A percentile compares a stretch with the other conserved stretches of the same genome.
These are phyloP conservation scores for Zangia roseola DNA, from an alignment of 768 basidiomycete genomes.

Conservation along the genomic window DNA sequence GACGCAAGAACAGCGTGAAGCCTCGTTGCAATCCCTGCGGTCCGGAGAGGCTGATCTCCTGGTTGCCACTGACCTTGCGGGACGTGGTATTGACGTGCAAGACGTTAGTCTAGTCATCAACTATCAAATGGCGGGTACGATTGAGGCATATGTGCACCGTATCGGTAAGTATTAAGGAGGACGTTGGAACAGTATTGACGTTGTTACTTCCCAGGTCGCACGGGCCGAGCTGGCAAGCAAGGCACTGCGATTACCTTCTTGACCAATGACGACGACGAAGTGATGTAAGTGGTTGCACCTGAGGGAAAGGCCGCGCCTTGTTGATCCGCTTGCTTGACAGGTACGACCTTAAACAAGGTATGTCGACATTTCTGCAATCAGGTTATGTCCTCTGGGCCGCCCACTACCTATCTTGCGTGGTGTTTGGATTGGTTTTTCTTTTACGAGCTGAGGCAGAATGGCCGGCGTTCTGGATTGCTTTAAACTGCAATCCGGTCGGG, in stretches of 20 bases:
- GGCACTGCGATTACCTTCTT: conserved; percentile 95
- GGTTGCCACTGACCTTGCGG: conserved; percentile 96
- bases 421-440: background rate
- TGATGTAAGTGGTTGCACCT: conserved; percentile 66
- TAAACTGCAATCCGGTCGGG: conserved; percentile 3
- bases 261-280: conserved; percentile 93
- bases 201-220: conserved; percentile 65
- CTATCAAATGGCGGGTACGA: conserved; percentile 95
- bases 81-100: conserved; percentile 98
- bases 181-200: background rate
- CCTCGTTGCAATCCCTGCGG: conserved; percentile 81
- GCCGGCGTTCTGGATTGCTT: background rate
- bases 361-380: conserved; percentile 15
- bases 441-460: background rate
- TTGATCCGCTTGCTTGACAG: conserved; percentile 38
- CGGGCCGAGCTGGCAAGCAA: conserved; percentile 95
- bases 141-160: conserved; percentile 97
- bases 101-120: conserved; percentile 96
- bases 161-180: conserved; percentile 64
- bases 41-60: conserved; percentile 85
- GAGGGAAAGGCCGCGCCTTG: background rate
- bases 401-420: too few species aligned
- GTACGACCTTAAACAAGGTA: conserved; percentile 95
- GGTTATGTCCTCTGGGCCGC: too few species aligned
- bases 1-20: conserved; percentile 96